These are phyloP conservation scores for Porphyra umbilicalis DNA, from an alignment of 31 red algal genomes.

Conservation along the genomic window DNA sequence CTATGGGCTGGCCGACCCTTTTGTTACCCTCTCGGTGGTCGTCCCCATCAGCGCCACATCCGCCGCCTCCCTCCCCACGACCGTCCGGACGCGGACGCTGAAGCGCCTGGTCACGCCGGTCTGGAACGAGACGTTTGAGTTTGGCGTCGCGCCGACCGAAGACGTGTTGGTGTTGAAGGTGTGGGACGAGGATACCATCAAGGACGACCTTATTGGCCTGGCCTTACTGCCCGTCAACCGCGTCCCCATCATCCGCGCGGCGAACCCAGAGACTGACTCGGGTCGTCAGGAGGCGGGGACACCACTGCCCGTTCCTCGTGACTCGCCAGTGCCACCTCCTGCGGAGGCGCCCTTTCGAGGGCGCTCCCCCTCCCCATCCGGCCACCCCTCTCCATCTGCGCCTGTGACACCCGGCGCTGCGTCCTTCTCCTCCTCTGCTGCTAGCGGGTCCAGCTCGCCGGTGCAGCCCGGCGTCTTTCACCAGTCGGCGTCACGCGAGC, in stretches of 20 bases:
- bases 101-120: constrained; percentile 9
- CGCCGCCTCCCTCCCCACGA: constrained; percentile 24
- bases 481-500: neutral
- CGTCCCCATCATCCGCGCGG: neutral
- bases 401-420: neutral
- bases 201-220: constrained; percentile 9
- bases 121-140: constrained; percentile 33
- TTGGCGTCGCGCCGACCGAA: constrained; percentile 20
- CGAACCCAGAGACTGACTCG: too few relatives aligned
- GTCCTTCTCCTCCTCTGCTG: too few relatives aligned
- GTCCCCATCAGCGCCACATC: constrained; percentile 18
- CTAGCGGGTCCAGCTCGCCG: neutral
- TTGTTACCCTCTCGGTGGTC: constrained; percentile 21
- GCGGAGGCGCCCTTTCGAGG: too few relatives aligned
- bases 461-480: neutral
- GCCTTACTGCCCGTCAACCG: constrained; percentile 16
- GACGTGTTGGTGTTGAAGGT: constrained; percentile 27
- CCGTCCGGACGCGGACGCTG: constrained; percentile 12
- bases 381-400: neutral
- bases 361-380: neutral
- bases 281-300: constrained; percentile 1
- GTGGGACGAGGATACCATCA: constrained; percentile 11
- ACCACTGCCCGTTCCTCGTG: too few relatives aligned
- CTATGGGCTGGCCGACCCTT: constrained; percentile 12
- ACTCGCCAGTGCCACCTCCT: too few relatives aligned